Evolutionary conservation across 2,329 filamentous ascomycete species (phyloP).

Genomic region (Fulvia fulva): DNA sequence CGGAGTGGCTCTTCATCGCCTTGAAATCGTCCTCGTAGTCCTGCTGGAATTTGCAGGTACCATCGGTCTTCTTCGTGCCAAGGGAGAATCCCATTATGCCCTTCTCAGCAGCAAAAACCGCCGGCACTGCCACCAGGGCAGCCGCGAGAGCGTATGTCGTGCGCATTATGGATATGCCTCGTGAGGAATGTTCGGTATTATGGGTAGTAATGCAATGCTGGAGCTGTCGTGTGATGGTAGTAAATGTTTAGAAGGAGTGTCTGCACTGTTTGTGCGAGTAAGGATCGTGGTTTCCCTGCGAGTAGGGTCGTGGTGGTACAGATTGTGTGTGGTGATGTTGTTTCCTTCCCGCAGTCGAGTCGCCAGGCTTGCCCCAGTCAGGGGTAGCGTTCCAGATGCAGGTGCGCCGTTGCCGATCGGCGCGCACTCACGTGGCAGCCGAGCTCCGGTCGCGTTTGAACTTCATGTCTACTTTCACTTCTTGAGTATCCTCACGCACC

Average conservation of each 20-base stretch:
- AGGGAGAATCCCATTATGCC: slow-evolving; percentile 63
- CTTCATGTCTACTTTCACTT: neutral
- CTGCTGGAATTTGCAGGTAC: slow-evolving; percentile 56
- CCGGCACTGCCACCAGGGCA: slow-evolving; percentile 22
- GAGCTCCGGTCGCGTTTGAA: neutral
- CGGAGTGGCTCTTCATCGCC: slow-evolving; percentile 51
- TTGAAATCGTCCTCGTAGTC: slow-evolving; percentile 67
- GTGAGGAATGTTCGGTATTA: slow-evolving; percentile 2
- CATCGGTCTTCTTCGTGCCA: slow-evolving; percentile 60
- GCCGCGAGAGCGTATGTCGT: slow-evolving; percentile 21
- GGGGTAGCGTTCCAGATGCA: neutral
- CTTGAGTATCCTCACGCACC: no score
- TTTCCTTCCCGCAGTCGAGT: neutral
- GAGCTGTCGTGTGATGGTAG: neutral
- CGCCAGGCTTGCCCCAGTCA: neutral
- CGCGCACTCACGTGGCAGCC: neutral
- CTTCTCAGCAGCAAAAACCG: slow-evolving; percentile 25
- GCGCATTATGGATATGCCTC: slow-evolving; percentile 21
- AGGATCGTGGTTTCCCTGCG: slow-evolving; percentile 1
- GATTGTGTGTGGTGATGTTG: neutral
- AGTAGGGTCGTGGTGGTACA: neutral
- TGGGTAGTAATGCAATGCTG: neutral
- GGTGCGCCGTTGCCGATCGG: neutral
- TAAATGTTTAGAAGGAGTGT: neutral
- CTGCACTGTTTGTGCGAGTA: slow-evolving; percentile 2